A percentile compares a stretch with the other conserved stretches of the same genome.
These are phyloP conservation scores for Cystobasidium slooffiae DNA, from an alignment of 1,284 basidiomycete species.

Conservation along the genomic window DNA sequence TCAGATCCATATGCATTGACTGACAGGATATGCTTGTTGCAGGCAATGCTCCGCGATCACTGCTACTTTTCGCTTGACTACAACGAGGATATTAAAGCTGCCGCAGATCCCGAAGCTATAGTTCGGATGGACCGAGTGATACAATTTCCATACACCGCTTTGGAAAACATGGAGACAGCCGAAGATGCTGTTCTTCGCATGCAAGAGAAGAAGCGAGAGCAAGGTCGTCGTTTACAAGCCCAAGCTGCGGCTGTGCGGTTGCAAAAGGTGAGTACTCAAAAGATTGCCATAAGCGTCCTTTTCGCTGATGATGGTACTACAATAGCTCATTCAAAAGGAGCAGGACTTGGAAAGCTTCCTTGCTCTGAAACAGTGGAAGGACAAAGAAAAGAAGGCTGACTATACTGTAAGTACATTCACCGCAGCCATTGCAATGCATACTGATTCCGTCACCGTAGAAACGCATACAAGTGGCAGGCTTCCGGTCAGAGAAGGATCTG, in stretches of 20 bases:
- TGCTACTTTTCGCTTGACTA: slow-evolving; percentile 87
- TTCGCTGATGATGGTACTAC: neutral
- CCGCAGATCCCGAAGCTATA: slow-evolving; percentile 69
- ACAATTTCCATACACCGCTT: slow-evolving; percentile 79
- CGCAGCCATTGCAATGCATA: neutral
- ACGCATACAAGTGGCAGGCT: slow-evolving; percentile 64
- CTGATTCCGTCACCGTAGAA: slow-evolving; percentile 44
- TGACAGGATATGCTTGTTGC: slow-evolving; percentile 1
- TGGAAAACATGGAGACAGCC: slow-evolving; percentile 78
- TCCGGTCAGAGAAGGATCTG: slow-evolving; percentile 69
- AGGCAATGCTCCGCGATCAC: slow-evolving; percentile 89
- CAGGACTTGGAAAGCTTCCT: slow-evolving; percentile 75
- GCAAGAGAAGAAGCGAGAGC: slow-evolving; percentile 79
- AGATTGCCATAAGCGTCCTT: neutral
- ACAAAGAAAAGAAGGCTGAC: slow-evolving; percentile 72
- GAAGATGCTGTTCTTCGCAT: slow-evolving; percentile 83
- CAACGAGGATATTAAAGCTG: slow-evolving; percentile 66
- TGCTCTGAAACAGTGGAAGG: slow-evolving; percentile 68
- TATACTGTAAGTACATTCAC: slow-evolving; percentile 64
- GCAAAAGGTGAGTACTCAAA: slow-evolving; percentile 70
- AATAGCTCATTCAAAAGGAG: slow-evolving; percentile 75
- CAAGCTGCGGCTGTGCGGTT: slow-evolving; percentile 82
- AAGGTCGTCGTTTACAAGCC: slow-evolving; percentile 86
- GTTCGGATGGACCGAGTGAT: slow-evolving; percentile 72
- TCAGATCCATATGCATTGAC: neutral